Percentiles rank a stretch among this genome's conserved stretches.
Conservation (phyloP, 345 rosid genomes). For the Salix dunnii region DNA sequence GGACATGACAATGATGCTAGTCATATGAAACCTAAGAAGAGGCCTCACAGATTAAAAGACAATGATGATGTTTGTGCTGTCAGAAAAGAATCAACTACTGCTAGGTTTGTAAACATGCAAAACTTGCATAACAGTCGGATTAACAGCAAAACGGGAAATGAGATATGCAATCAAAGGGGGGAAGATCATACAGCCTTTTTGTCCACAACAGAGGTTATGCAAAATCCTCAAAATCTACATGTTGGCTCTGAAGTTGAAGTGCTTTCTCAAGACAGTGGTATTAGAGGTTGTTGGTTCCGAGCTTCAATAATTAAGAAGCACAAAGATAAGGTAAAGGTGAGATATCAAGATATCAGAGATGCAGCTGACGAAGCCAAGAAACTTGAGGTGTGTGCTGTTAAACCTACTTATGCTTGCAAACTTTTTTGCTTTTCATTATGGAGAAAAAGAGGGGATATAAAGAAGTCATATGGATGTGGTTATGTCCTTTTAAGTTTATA, state of each 20-base stretch:
- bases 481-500: background rate
- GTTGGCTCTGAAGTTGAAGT: conserved; percentile 70
- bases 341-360: conserved; percentile 63
- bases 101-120: conserved; percentile 11
- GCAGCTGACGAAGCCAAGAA: conserved; percentile 61
- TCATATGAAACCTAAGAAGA: conserved; percentile 47
- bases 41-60: conserved; percentile 37
- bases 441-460: background rate
- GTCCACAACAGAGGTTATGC: conserved; percentile 13
- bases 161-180: conserved; percentile 8
- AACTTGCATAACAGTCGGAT: background rate
- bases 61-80: conserved; percentile 7
- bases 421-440: background rate
- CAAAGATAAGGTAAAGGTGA: conserved; percentile 75
- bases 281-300: conserved; percentile 84
- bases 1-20: conserved; percentile 26
- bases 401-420: background rate
- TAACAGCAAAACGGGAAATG: conserved; percentile 25
- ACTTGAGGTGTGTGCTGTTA: conserved; percentile 45
- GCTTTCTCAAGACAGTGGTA: conserved; percentile 77
- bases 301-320: conserved; percentile 55
- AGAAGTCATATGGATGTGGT: background rate
- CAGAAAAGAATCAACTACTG: conserved; percentile 17
- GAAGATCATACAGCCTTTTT: conserved; percentile 18
- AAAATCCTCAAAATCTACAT: conserved; percentile 24